Conservation (phyloP, 345 rosid species). For the Erysimum cheiranthoides region DNA sequence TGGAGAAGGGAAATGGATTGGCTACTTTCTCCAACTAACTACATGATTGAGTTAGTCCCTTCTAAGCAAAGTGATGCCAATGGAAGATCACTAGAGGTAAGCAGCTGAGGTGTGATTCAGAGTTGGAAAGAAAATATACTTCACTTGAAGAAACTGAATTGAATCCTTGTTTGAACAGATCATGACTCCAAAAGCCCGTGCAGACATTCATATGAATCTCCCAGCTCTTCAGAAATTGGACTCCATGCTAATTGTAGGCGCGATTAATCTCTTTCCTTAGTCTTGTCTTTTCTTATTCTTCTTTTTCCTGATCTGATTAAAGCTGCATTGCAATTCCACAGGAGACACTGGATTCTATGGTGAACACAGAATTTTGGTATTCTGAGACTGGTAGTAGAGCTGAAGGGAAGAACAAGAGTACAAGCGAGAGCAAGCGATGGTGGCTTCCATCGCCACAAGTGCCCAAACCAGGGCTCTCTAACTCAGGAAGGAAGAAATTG, state of each 20-base stretch:
- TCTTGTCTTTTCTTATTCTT: background rate
- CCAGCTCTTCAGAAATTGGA: slow-evolving; percentile 95
- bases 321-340: slow-evolving; percentile 44
- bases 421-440: slow-evolving; percentile 86
- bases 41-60: slow-evolving; percentile 97
- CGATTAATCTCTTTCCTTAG: background rate
- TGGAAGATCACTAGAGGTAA: slow-evolving; percentile 86
- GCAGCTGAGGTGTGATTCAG: background rate
- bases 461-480: slow-evolving; percentile 81
- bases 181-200: slow-evolving; percentile 93
- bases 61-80: slow-evolving; percentile 83
- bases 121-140: slow-evolving; percentile 4
- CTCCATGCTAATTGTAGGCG: slow-evolving; percentile 89
- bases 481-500: slow-evolving; percentile 66
- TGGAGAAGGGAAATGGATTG: slow-evolving; percentile 97
- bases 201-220: slow-evolving; percentile 92
- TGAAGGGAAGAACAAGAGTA: slow-evolving; percentile 72
- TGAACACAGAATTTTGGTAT: slow-evolving; percentile 88
- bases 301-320: background rate
- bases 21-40: slow-evolving; percentile 90
- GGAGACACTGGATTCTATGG: slow-evolving; percentile 91
- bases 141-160: slow-evolving; percentile 31
- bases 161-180: slow-evolving; percentile 60
- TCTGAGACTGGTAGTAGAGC: slow-evolving; percentile 79
- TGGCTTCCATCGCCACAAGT: slow-evolving; percentile 97